phyloP scores from a whole-genome alignment of 2,329 filamentous ascomycete genomes.

The Apiospora hydei region DNA sequence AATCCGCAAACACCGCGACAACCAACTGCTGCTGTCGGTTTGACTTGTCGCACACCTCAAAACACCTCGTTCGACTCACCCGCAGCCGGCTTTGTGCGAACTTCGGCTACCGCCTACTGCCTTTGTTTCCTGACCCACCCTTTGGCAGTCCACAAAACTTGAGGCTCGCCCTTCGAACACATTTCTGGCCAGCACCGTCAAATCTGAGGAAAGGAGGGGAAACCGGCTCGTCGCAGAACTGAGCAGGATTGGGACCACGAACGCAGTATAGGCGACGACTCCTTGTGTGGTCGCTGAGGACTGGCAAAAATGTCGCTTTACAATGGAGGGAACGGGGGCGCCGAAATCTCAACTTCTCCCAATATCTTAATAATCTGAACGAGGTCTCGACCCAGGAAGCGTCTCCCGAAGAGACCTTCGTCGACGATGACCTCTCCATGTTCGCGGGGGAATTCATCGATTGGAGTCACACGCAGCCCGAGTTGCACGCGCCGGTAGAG shows the following conservation, averaged over 20 bases:
- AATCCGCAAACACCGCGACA: not conserved
- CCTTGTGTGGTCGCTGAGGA: conserved; percentile 3
- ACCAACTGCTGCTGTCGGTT: not conserved
- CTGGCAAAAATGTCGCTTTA: conserved; percentile 21
- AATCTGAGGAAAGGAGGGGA: not conserved
- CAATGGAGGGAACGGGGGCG: conserved; percentile 5
- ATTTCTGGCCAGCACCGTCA: conserved; percentile 6
- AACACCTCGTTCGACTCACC: not conserved
- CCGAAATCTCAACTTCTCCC: conserved; percentile 76
- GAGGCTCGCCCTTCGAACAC: conserved; percentile 7
- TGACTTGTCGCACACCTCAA: not conserved
- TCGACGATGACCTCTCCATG: conserved; percentile 76
- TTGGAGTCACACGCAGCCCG: conserved; percentile 58
- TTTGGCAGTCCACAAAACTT: conserved; percentile 3
- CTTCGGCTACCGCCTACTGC: not conserved
- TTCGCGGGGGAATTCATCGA: conserved; percentile 86
- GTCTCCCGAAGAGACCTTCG: conserved; percentile 63
- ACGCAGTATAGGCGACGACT: conserved; percentile 19
- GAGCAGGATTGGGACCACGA: not conserved
- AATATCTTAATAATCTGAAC: conserved; percentile 89
- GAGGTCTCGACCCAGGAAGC: conserved; percentile 69
- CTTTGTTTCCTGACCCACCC: conserved; percentile 4
- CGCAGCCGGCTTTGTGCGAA: conserved; percentile 8
- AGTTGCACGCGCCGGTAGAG: conserved; percentile 21
- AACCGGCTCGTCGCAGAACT: not conserved